Evolutionary conservation across 441 rosid genomes (phyloP).

Genomic region (Mallotus japonicus): DNA sequence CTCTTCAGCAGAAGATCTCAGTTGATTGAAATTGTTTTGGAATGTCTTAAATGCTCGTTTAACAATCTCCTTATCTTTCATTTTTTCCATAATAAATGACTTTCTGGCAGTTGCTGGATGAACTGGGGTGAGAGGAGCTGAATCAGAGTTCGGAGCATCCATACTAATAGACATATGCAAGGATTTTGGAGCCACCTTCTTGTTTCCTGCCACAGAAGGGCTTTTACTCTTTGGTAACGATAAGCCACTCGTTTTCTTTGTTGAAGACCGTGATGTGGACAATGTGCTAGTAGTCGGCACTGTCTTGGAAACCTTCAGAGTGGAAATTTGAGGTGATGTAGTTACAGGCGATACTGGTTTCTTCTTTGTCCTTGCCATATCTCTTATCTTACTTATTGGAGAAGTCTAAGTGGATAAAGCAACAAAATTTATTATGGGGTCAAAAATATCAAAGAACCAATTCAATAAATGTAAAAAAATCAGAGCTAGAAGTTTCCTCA

Average conservation of each 20-base stretch:
- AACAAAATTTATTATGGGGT: constrained; percentile 7
- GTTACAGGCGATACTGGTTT: constrained; percentile 45
- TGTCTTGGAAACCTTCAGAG: constrained; percentile 55
- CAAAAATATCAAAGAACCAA: constrained; percentile 18
- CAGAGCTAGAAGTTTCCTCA: background rate
- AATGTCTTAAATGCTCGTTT: constrained; percentile 88
- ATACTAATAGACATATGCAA: constrained; percentile 65
- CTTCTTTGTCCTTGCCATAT: constrained; percentile 43
- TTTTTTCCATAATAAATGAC: constrained; percentile 84
- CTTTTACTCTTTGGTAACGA: constrained; percentile 36
- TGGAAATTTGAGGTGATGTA: constrained; percentile 43
- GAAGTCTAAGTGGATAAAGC: constrained; percentile 40
- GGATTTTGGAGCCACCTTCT: constrained; percentile 69
- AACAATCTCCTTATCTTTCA: constrained; percentile 98
- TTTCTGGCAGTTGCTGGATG: constrained; percentile 46
- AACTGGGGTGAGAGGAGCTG: constrained; percentile 33
- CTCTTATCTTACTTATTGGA: constrained; percentile 41
- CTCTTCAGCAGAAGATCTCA: constrained; percentile 43
- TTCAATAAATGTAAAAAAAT: constrained; percentile 7
- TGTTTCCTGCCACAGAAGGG: constrained; percentile 37
- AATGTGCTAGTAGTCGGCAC: constrained; percentile 34
- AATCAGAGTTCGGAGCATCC: constrained; percentile 46
- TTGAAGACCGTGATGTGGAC: constrained; percentile 41
- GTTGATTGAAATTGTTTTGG: constrained; percentile 53
- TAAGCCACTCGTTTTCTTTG: constrained; percentile 39